Percentiles rank a stretch among this genome's conserved stretches.
These are phyloP conservation scores for Porphyrellus cyaneotinctus DNA, from an alignment of 768 basidiomycete species.

Conservation along the genomic window DNA sequence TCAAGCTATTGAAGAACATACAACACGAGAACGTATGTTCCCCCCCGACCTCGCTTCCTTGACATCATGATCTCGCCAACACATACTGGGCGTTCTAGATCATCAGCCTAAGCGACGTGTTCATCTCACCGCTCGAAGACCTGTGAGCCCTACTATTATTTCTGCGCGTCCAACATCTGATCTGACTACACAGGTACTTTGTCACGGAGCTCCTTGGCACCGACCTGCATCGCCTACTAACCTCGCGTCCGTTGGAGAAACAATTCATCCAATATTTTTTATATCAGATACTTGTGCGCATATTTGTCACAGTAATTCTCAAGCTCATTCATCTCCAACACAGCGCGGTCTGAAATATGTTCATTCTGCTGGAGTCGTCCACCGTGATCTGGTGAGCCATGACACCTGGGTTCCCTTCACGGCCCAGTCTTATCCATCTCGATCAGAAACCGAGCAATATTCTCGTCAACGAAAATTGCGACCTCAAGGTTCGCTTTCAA, in stretches of 20 bases:
- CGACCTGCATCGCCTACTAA: conserved; percentile 94
- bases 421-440: neutral
- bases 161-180: neutral
- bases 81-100: conserved; percentile 50
- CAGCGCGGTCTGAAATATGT: conserved; percentile 99
- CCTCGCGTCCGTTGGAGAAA: conserved; percentile 95
- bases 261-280: conserved; percentile 99
- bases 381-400: conserved; percentile 80
- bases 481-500: conserved; percentile 70
- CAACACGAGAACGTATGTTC: conserved; percentile 90
- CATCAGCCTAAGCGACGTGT: conserved; percentile 97
- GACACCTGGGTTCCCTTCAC: neutral
- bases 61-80: conserved; percentile 2
- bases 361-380: conserved; percentile 97
- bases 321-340: conserved; percentile 4
- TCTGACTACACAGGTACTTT: conserved; percentile 69
- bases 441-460: conserved; percentile 96
- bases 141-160: conserved; percentile 51
- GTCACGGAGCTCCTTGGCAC: conserved; percentile 98
- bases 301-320: neutral
- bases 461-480: conserved; percentile 99
- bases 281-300: conserved; percentile 90
- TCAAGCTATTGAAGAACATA: conserved; percentile 97
- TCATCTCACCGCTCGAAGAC: conserved; percentile 99
- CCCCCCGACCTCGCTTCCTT: neutral